Base-by-base conservation (phyloP, 1,284 basidiomycete species). In the Boletus smithii region DNA sequence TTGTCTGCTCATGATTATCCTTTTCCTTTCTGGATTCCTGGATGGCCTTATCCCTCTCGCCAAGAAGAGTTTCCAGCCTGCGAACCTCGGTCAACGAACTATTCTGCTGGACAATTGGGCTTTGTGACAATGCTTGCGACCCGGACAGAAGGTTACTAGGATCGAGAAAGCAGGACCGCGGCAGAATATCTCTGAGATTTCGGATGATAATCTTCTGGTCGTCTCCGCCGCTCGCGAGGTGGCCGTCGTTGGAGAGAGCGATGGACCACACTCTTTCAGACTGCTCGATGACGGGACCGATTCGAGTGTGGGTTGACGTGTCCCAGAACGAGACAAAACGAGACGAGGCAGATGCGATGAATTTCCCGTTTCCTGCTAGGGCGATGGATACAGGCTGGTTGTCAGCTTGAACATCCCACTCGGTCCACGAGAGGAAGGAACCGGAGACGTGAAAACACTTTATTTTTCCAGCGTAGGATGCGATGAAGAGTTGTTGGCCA, bases 291-390 rank as follows among this genome's bases (percentile, higher is more conserved):
- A 27, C 16, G n/a, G 31, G 33, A 9, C 44, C 44, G 4, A 49
- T 40, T 7, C 27, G 44, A 16, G 14, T n/a, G 33, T 49, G 48
- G 5, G 48, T 47, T 0, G 35, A 17, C 9, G 44, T 36, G 32
- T 49, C 48, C 48, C 48, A 49, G 20, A 49, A 40, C 17, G 43
- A 30, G 32, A 47, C 29, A 8, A 40, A 49, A 3, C 44, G 44
- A 20, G 37, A 39, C 3, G 48, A 38, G 17, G 44, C 36, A 1
- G 32, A 20, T n/a, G 16, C 48, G 26, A 49, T 34, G 32, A 49
- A 49, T 24, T 35, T 49, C n/a, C 48, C 48, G 22, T 34, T 49
- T n/a, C 22, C 10, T n/a, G 48, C 48, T 4, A 49, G 44, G 9
- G 48, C 44, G 17, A 49, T 49, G 9, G 44, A 33, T n/a, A 44